These are phyloP conservation scores for Phytophthora ohioensis DNA, from an alignment of 352 stramenopile species.

Conservation along the genomic window DNA sequence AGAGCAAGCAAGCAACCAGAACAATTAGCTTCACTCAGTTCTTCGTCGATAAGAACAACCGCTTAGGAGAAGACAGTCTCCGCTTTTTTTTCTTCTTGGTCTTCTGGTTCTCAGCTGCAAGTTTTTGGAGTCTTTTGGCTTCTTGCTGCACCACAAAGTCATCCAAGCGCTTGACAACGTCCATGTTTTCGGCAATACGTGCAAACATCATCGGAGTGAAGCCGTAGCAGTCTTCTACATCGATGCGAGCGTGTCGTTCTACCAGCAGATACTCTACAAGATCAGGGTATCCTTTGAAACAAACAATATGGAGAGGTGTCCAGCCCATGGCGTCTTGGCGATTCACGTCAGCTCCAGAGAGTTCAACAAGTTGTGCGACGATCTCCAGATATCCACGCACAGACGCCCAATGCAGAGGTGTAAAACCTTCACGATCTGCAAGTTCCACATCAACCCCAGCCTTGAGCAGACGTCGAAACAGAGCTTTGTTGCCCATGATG, in stretches of 20 bases:
- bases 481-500: slow-evolving; percentile 87
- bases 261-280: slow-evolving; percentile 78
- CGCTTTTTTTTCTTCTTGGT: slow-evolving; percentile 32
- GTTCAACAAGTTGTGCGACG: slow-evolving; percentile 71
- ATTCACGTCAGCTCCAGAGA: slow-evolving; percentile 62
- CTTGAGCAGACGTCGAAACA: slow-evolving; percentile 68
- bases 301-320: slow-evolving; percentile 77
- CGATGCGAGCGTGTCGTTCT: slow-evolving; percentile 47
- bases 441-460: slow-evolving; percentile 65
- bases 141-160: slow-evolving; percentile 50
- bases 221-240: slow-evolving; percentile 72
- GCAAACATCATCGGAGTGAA: slow-evolving; percentile 78
- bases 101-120: slow-evolving; percentile 20
- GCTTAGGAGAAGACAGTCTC: slow-evolving; percentile 48
- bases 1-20: slow-evolving; percentile 15
- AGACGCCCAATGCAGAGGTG: slow-evolving; percentile 69
- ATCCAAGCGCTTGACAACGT: slow-evolving; percentile 69
- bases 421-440: slow-evolving; percentile 66
- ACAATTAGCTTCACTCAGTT: slow-evolving; percentile 38
- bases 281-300: slow-evolving; percentile 76
- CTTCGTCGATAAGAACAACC: slow-evolving; percentile 55
- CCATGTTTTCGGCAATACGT: slow-evolving; percentile 70
- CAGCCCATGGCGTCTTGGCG: slow-evolving; percentile 70
- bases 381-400: slow-evolving; percentile 80
- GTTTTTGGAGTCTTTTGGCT: slow-evolving; percentile 36